phyloP scores from a whole-genome alignment of 345 rosid genomes.

The Eucalyptus fibrosa region DNA sequence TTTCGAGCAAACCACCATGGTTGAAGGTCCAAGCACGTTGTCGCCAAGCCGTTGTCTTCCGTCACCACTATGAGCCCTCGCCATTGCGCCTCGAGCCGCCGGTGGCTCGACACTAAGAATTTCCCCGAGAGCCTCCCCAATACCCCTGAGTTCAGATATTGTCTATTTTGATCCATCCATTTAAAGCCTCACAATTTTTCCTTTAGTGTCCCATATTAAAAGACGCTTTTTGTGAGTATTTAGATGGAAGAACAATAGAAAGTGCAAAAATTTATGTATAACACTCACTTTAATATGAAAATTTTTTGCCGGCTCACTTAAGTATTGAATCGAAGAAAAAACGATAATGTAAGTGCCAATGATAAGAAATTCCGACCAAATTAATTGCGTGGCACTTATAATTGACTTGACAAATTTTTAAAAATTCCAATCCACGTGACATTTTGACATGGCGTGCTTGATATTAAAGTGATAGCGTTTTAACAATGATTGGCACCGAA shows the following conservation, averaged over 20 bases:
- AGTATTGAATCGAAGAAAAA: too few species aligned
- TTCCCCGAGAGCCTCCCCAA: too few species aligned
- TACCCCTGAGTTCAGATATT: neutral
- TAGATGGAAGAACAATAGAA: too few species aligned
- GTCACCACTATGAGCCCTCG: neutral
- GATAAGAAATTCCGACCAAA: accelerated
- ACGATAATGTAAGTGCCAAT: accelerated
- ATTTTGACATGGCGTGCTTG: too few species aligned
- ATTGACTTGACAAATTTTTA: too few species aligned
- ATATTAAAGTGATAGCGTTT: too few species aligned
- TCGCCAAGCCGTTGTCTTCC: neutral
- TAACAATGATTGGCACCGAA: accelerated
- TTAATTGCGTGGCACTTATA: accelerated
- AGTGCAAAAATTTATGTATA: too few species aligned
- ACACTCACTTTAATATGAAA: too few species aligned
- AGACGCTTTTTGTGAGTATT: neutral
- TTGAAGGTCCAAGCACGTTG: neutral
- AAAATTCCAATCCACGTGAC: accelerated
- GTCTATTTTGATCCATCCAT: neutral
- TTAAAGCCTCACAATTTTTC: too few species aligned
- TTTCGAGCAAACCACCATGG: neutral
- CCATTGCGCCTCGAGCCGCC: neutral
- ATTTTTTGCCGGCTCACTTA: accelerated
- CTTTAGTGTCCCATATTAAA: neutral
- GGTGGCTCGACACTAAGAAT: too few species aligned